Base-by-base conservation (phyloP, 805 yeast genomes). In the Candida boleticola region DNA sequence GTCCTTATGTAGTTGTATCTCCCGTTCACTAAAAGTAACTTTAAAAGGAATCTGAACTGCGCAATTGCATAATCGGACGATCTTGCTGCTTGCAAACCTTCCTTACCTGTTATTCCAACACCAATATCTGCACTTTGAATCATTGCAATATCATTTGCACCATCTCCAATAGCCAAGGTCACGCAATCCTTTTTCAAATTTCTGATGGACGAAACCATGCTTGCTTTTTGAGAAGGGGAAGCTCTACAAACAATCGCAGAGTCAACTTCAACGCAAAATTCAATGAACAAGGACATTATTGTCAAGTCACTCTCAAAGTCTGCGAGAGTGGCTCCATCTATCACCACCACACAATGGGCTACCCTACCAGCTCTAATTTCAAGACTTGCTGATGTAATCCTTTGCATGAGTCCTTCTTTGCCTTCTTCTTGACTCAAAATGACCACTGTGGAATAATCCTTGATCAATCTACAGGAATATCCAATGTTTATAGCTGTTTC, bases 71-170 rank as follows among this genome's bases (percentile, higher is more conserved):
- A 93, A 63, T 93, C 99, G 0, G 97, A 83, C 0, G 96, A 77
- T 53, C 99, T 73, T 0, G 99, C 96, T 0, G 99, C 99, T 57
- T 93, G 99, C 33, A 93, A 68, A 1, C 99, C 99, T 64, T 93
- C 99, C 52, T 85, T 86, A 29, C 99, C 99, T 1, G 98, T 90
- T 40, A 93, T 93, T 22, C 99, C 99, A 48, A 93, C 79, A 22
- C 99, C 99, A 42, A 93, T 89, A 63, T 93, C 98, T 0, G 99
- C 99, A 56, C 95, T 85, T 66, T 93, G 97, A 47, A 93, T 93
- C 99, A 93, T 93, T 1, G 99, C 98, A 58, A 93, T 90, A 63
- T 93, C 99, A 59, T 93, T 93, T 2, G 99, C 99, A 49, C 99
- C 99, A 66, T 93, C 99, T 5, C 99, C 99, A 58, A 93, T 86